A percentile compares a stretch with the other conserved stretches of the same genome.
These are phyloP conservation scores for Boeremia exigua DNA, from an alignment of 2,329 filamentous ascomycete genomes.

Conservation along the genomic window DNA sequence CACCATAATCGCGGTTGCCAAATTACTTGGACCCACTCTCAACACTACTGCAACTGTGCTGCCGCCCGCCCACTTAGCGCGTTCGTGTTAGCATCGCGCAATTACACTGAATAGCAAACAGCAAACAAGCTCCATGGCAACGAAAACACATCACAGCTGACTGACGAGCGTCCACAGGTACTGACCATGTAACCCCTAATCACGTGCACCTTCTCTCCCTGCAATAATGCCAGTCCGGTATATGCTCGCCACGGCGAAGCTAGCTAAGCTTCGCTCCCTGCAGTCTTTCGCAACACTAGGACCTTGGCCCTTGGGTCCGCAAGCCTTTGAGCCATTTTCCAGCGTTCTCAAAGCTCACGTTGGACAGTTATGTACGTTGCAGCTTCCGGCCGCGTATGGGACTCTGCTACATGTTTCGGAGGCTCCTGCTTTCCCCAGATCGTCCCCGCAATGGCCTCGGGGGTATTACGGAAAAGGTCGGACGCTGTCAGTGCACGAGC, in stretches of 20 bases:
- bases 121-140: neutral
- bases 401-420: neutral
- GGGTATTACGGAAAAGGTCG: neutral
- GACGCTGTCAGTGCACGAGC: neutral
- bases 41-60: constrained; percentile 9
- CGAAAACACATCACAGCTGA: neutral
- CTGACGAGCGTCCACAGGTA: neutral
- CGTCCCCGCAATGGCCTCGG: neutral
- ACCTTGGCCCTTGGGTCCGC: constrained; percentile 3
- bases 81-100: neutral
- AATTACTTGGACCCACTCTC: constrained; percentile 14
- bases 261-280: constrained; percentile 4
- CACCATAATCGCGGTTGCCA: neutral
- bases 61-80: constrained; percentile 4
- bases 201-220: neutral
- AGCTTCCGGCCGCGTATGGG: neutral
- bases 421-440: neutral
- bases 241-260: neutral
- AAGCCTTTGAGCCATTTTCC: constrained; percentile 4
- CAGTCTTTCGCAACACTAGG: constrained; percentile 8
- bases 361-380: neutral
- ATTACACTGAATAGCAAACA: neutral
- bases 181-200: neutral
- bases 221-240: neutral
- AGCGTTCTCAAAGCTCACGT: neutral